Base-by-base conservation (phyloP, 1,139 yeast genomes). In the Saccharomycopsis hybrid region DNA sequence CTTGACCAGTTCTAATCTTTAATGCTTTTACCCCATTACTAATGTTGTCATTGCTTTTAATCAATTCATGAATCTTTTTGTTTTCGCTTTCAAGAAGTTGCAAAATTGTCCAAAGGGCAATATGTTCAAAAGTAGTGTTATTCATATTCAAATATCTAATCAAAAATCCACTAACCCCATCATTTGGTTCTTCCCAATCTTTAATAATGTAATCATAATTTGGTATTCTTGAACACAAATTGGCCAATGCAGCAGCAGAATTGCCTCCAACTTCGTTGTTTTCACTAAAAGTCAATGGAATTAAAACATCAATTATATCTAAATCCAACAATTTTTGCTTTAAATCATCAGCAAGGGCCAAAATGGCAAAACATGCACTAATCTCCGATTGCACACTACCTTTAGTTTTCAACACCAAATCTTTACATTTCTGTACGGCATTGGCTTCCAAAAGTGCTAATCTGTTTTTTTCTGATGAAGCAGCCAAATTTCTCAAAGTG, bases 241-340 rank as follows among this genome's bases (percentile, higher is more conserved):
- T 92, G 25, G 98, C 99, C 58, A 92, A 76, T 1, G 99, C 98
- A 32, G 98, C 98, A 25, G 97, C 98, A 3, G 96, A 86, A 66
- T 94, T 92, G 51, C 99, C 99, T 67, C 96, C 94, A 18, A 92
- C 97, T 68, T 92, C 98, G 55, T 92, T 87, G 63, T 90, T 89
- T 55, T 78, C 78, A 46, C 95, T 85, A 59, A 80, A 82, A 2
- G 98, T 92, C 64, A 94, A 76, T 28, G 97, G 97, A 56, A 92
- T 84, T 56, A 92, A 77, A 41, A 89, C 96, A 60, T 87, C 92
- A 56, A 90, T 78, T 48, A 94, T 84, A 50, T 89, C 92, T 59
- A 90, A 76, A 56, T 87, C 87, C 58, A 92, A 78, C 61, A 94
- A 74, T 61, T 85, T 85, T 51, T 85, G 80, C 69, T 92, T 94